Evolutionary conservation across 129 eudicot species (phyloP).

Genomic region (Flaveria brownii): DNA sequence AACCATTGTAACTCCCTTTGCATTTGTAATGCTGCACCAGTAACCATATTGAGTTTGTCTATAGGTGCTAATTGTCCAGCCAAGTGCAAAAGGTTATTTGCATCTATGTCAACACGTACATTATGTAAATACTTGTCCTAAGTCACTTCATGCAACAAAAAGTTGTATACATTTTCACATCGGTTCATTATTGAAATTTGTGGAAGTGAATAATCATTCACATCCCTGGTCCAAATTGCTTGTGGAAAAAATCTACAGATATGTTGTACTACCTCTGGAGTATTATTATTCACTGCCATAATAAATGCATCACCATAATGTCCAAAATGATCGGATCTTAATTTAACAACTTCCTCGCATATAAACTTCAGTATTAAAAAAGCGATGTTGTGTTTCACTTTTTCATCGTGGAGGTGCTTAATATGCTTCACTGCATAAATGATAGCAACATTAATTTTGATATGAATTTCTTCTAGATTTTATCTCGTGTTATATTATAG

Average conservation of each 20-base stretch:
- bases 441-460: too few relatives aligned
- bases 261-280: slow-evolving; percentile 31
- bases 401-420: slow-evolving; percentile 12
- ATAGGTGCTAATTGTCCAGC: slow-evolving; percentile 25
- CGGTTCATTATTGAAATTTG: slow-evolving; percentile 30
- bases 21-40: slow-evolving; percentile 42
- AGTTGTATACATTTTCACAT: slow-evolving; percentile 26
- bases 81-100: slow-evolving; percentile 21
- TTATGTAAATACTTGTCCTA: background rate
- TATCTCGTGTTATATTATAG: too few relatives aligned
- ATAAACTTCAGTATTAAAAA: slow-evolving; percentile 5
- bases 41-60: slow-evolving; percentile 25
- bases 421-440: background rate
- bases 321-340: background rate
- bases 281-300: slow-evolving; percentile 19
- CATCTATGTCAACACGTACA: background rate
- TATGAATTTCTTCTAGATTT: too few relatives aligned
- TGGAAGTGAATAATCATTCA: background rate
- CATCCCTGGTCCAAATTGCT: slow-evolving; percentile 17
- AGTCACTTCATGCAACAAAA: slow-evolving; percentile 6
- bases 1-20: too few relatives aligned
- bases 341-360: slow-evolving; percentile 20
- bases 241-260: slow-evolving; percentile 26
- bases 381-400: slow-evolving; percentile 23
- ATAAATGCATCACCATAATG: background rate